These are phyloP conservation scores for Globisporangium barbulae DNA, from an alignment of 352 stramenopile species.

Conservation along the genomic window DNA sequence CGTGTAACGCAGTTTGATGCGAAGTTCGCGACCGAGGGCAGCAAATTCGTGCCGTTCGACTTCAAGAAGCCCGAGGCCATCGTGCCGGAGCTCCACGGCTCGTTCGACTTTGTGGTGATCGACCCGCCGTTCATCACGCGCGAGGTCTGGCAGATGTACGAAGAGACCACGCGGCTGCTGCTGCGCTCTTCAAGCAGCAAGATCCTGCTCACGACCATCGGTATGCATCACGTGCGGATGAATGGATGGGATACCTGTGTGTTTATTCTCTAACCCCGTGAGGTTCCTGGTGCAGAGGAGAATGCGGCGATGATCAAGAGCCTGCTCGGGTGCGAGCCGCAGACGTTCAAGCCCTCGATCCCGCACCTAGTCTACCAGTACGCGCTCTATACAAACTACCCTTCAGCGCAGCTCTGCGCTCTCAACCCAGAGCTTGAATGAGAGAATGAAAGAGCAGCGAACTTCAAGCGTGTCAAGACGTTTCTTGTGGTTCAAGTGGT, in stretches of 20 bases:
- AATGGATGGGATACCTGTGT: no score
- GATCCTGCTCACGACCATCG: constrained; percentile 90
- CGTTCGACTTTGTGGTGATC: constrained; percentile 91
- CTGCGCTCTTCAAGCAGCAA: constrained; percentile 51
- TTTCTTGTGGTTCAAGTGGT: neutral
- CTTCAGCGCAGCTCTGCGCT: constrained; percentile 47
- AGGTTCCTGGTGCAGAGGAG: constrained; percentile 47
- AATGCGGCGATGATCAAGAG: constrained; percentile 84
- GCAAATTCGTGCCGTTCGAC: constrained; percentile 87
- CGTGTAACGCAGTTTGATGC: constrained; percentile 64
- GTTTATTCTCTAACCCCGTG: neutral
- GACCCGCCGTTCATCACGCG: constrained; percentile 95
- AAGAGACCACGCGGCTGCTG: constrained; percentile 60
- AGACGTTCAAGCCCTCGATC: constrained; percentile 88
- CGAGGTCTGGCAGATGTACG: constrained; percentile 91
- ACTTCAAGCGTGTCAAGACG: neutral
- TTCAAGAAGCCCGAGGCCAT: constrained; percentile 84
- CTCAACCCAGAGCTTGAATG: constrained; percentile 72
- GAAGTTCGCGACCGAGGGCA: constrained; percentile 65
- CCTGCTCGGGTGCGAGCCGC: constrained; percentile 72
- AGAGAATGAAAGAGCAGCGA: neutral
- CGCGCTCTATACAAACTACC: constrained; percentile 90
- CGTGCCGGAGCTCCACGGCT: constrained; percentile 38
- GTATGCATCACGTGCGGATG: constrained; percentile 24
- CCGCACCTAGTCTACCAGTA: constrained; percentile 96